phyloP scores from a whole-genome alignment of 2,329 filamentous ascomycete genomes.

The Microdochium bolleyi region DNA sequence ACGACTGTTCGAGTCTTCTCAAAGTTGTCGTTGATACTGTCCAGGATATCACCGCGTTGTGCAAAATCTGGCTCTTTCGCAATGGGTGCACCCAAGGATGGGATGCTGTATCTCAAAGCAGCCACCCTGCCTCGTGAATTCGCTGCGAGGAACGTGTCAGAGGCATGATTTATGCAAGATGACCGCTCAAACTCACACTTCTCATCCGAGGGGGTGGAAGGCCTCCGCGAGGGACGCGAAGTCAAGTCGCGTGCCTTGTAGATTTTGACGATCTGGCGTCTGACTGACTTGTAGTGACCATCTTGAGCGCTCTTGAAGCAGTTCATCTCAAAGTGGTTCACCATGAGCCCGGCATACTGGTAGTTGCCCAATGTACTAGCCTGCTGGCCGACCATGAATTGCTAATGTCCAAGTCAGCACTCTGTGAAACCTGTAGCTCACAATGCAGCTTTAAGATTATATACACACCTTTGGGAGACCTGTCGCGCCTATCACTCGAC shows the following conservation, averaged over 20 bases:
- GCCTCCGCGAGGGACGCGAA: not conserved
- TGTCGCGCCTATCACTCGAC: not conserved
- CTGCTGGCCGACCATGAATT: not conserved
- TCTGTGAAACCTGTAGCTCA: not conserved
- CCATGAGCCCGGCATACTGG: not conserved
- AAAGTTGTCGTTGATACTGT: not conserved
- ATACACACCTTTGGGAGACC: not conserved
- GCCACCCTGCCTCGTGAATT: not conserved
- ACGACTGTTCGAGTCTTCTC: not conserved
- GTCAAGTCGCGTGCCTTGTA: not conserved
- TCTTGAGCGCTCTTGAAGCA: not conserved
- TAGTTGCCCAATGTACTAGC: not conserved
- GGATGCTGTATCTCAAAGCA: not conserved
- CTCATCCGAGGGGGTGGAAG: not conserved
- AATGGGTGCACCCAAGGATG: not conserved
- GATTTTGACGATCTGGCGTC: not conserved
- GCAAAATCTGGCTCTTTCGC: not conserved
- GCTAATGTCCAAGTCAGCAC: not conserved
- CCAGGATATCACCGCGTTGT: not conserved
- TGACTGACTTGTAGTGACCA: not conserved
- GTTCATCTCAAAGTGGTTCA: not conserved
- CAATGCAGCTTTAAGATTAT: not conserved
- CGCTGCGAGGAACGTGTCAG: not conserved
- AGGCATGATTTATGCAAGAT: not conserved
- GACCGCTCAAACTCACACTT: not conserved